Conservation (phyloP, 2,329 filamentous ascomycete genomes). For the Orbilia quercus region DNA sequence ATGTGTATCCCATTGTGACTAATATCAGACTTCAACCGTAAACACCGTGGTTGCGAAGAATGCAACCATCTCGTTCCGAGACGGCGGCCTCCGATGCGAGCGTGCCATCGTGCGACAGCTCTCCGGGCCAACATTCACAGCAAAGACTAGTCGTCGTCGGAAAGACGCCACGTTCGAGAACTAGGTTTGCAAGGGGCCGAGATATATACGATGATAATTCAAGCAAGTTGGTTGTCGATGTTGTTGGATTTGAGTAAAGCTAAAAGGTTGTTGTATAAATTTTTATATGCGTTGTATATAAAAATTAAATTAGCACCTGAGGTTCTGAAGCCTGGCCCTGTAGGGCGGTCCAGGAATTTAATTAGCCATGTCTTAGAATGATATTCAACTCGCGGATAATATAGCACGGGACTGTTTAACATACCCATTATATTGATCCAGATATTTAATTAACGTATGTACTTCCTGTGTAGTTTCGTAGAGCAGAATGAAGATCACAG, state of each 20-base stretch:
- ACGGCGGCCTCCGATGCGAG: conserved; percentile 15
- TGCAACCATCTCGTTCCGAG: conserved; percentile 35
- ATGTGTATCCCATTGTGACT: background rate
- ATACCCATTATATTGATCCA: too few relatives aligned
- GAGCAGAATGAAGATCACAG: too few relatives aligned
- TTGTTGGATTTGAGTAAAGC: background rate
- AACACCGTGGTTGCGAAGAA: conserved; percentile 4
- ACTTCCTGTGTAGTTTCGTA: too few relatives aligned
- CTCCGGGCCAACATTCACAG: conserved; percentile 50
- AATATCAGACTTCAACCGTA: conserved; percentile 1
- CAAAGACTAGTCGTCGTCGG: too few relatives aligned
- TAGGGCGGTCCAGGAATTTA: background rate
- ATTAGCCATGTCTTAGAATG: background rate
- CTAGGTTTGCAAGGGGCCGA: too few relatives aligned
- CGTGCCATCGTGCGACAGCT: conserved; percentile 43
- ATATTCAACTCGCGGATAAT: too few relatives aligned
- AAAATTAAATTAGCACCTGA: too few relatives aligned
- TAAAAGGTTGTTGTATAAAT: background rate
- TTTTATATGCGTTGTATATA: background rate
- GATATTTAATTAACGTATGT: too few relatives aligned
- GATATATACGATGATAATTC: conserved; percentile 1
- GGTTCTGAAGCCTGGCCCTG: too few relatives aligned
- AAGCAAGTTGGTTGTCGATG: background rate
- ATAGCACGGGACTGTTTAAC: too few relatives aligned
- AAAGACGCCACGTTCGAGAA: background rate